Conservation (phyloP, 2,329 filamentous ascomycete genomes). For the Catunica adiposa region DNA sequence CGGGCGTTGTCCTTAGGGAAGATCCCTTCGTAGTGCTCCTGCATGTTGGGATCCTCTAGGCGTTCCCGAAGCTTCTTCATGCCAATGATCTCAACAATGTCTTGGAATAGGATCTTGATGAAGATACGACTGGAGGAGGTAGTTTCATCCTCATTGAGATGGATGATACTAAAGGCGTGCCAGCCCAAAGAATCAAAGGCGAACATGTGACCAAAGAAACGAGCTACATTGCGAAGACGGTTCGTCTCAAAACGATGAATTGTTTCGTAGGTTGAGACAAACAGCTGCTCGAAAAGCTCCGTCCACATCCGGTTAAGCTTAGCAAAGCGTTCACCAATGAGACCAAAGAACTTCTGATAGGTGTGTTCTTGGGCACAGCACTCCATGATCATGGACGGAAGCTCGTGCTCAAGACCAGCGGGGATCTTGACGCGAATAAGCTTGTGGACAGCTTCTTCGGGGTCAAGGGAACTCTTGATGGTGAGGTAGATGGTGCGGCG, state of each 20-base stretch:
- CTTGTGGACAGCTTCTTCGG: conserved; percentile 95
- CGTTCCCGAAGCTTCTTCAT: conserved; percentile 62
- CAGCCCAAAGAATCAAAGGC: conserved; percentile 79
- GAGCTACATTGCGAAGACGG: conserved; percentile 80
- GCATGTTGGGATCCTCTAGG: conserved; percentile 62
- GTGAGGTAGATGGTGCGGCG: conserved; percentile 92
- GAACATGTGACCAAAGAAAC: conserved; percentile 85
- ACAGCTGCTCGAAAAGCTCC: conserved; percentile 78
- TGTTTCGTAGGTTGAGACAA: conserved; percentile 87
- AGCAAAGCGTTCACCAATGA: conserved; percentile 86
- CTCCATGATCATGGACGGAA: conserved; percentile 94
- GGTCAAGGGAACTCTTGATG: conserved; percentile 90
- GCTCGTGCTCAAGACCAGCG: conserved; percentile 67
- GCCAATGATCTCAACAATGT: conserved; percentile 73
- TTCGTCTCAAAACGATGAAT: conserved; percentile 97
- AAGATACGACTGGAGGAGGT: conserved; percentile 95
- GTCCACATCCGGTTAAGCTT: conserved; percentile 93
- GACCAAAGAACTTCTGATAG: conserved; percentile 91
- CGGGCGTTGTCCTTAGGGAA: conserved; percentile 81
- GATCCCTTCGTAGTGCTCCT: conserved; percentile 63
- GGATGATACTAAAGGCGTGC: conserved; percentile 73
- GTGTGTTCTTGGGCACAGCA: conserved; percentile 93
- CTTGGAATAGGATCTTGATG: conserved; percentile 93
- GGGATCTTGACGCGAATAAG: conserved; percentile 88
- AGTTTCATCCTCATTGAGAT: conserved; percentile 91